A percentile compares a stretch with the other conserved stretches of the same genome.
Conservation (phyloP, 1,284 basidiomycete species). For the Ustilago lituana region DNA sequence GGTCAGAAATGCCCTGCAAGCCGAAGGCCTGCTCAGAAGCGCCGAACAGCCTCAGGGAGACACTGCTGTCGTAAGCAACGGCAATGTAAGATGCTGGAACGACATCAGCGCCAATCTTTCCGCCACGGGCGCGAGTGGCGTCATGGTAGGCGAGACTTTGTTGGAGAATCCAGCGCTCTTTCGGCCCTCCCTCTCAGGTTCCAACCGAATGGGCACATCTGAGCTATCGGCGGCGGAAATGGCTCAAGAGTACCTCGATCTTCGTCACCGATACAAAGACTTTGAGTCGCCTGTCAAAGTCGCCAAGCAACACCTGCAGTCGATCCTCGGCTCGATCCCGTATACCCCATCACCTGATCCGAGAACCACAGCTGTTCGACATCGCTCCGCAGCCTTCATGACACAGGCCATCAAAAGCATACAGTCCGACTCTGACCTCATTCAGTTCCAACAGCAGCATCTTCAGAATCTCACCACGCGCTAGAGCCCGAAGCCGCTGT, state of each 20-base stretch:
- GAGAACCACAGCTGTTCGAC: constrained; percentile 1
- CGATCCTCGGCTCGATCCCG: constrained; percentile 31
- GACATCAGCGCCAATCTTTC: constrained; percentile 73
- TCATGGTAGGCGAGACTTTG: constrained; percentile 80
- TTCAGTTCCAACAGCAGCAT: constrained; percentile 14
- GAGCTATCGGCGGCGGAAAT: constrained; percentile 7
- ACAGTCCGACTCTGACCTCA: constrained; percentile 16
- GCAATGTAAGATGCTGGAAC: constrained; percentile 75
- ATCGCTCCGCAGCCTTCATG: constrained; percentile 19
- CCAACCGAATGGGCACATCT: neutral
- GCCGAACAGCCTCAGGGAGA: constrained; percentile 54
- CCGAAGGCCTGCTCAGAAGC: constrained; percentile 58
- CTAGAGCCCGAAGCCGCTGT: no score
- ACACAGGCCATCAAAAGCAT: constrained; percentile 23
- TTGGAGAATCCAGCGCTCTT: constrained; percentile 73
- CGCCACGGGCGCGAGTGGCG: constrained; percentile 75
- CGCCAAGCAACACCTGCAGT: constrained; percentile 38
- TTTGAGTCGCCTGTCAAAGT: constrained; percentile 32
- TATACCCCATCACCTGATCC: constrained; percentile 1
- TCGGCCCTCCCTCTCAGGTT: constrained; percentile 3
- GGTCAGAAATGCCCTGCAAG: constrained; percentile 69
- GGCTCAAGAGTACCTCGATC: constrained; percentile 28
- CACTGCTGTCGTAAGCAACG: constrained; percentile 78
- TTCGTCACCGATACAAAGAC: constrained; percentile 9
- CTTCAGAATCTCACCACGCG: neutral